Base-by-base conservation (phyloP, 257 asterid species). In the Euphrasia confusa region DNA sequence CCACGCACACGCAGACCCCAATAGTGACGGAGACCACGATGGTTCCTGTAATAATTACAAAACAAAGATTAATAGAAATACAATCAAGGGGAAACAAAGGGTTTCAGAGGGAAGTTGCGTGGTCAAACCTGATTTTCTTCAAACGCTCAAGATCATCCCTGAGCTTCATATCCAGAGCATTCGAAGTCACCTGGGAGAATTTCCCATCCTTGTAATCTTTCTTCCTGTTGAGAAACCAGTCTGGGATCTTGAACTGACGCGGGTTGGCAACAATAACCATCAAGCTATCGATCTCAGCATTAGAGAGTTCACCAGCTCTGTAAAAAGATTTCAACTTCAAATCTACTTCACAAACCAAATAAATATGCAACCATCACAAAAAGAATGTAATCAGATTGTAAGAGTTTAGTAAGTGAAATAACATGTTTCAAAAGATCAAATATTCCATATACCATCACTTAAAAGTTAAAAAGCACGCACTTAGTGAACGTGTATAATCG, bases 1-100 rank as follows among this genome's bases (percentile, higher is more conserved):
- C 96, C 96, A 64, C 96, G 93, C 0, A 89, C 96, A 14, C 96
- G 86, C 26, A 89, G 87, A 53, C 95, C 95, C 96, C 96, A 89
- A 61, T 82, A 89, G 64, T 86, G 96, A 48, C 96, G 92, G 24
- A 89, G 92, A 70, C 96, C 96, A 71, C 96, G 92, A 68, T 89
- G 96, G 39, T 78, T 78, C 72, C 83, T 77, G 50, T 11, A 4
- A 37, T 12, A 0, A 59, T 52, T 5, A 33, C 8, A 27, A 8
- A 58, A 11, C 11, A 8, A 24, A 15, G 15, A 45, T 50, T 10
- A 30, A 30, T 10, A 67, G 6, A 14, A 7, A 27, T 15, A 10
- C n/a, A 42, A 5, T 30, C 33, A 30, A 5, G 3, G 7, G 3
- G 7, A 58, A 1, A 47, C 0, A 6, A 10, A 26, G 48, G 1